Percentiles rank a stretch among this genome's conserved stretches.
These are phyloP conservation scores for Ophiostoma sp. DNA, from an alignment of 2,329 filamentous ascomycete genomes.

Conservation along the genomic window DNA sequence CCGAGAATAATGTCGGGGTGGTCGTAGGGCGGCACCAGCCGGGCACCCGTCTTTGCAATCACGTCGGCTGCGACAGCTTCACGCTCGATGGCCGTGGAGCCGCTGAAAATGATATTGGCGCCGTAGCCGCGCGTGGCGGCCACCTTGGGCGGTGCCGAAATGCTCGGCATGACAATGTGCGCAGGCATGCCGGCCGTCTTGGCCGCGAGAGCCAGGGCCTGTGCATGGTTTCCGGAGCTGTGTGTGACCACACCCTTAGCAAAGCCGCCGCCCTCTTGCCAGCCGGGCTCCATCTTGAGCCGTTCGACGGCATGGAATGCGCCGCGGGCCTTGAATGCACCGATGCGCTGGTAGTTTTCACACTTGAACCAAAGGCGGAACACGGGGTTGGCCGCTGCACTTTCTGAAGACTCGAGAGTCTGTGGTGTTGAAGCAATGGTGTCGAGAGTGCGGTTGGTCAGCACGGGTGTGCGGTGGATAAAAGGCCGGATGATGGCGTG, in stretches of 20 bases:
- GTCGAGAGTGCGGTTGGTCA: constrained; percentile 73
- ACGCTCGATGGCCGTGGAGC: constrained; percentile 72
- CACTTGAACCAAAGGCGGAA: constrained; percentile 87
- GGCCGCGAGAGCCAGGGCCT: constrained; percentile 84
- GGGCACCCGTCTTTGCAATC: constrained; percentile 65
- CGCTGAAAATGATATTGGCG: constrained; percentile 73
- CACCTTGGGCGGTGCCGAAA: constrained; percentile 80
- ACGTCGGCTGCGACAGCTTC: constrained; percentile 70
- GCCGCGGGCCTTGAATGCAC: constrained; percentile 87
- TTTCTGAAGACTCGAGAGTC: constrained; percentile 15
- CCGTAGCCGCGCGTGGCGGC: constrained; percentile 74
- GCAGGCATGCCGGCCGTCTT: constrained; percentile 66
- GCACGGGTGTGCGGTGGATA: constrained; percentile 77
- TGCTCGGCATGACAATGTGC: constrained; percentile 88
- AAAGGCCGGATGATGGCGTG: constrained; percentile 66
- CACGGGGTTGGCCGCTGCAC: constrained; percentile 43
- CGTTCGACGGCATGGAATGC: constrained; percentile 80
- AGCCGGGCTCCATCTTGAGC: constrained; percentile 57
- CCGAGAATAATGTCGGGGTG: constrained; percentile 88
- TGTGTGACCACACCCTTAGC: constrained; percentile 78
- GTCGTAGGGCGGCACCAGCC: constrained; percentile 84
- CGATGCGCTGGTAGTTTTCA: constrained; percentile 85
- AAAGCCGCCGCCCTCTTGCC: constrained; percentile 54
- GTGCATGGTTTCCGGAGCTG: constrained; percentile 89
- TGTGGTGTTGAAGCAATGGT: constrained; percentile 60